phyloP scores from a whole-genome alignment of 225 moss, liverwort and hornwort genomes.

The Pleurozium schreberi region DNA sequence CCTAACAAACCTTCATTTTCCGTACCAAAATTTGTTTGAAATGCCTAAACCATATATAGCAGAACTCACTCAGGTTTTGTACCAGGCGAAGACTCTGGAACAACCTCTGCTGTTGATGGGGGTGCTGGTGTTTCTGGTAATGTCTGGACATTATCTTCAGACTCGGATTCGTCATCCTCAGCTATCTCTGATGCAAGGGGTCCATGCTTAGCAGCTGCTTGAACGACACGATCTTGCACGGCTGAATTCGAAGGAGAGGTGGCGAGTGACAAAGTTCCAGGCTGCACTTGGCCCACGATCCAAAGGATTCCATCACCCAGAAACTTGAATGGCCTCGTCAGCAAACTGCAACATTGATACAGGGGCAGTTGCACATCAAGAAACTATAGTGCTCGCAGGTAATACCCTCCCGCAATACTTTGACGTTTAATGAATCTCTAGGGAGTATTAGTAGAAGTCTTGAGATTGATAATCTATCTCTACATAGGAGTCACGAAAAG shows the following conservation, averaged over 20 bases:
- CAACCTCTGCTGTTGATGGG: slow-evolving; percentile 8
- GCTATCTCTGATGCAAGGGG: slow-evolving; percentile 60
- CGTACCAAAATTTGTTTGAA: slow-evolving; percentile 13
- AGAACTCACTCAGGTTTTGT: slow-evolving; percentile 25
- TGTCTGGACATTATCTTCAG: slow-evolving; percentile 15
- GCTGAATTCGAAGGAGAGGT: slow-evolving; percentile 80
- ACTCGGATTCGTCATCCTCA: slow-evolving; percentile 18
- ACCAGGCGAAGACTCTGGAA: slow-evolving; percentile 6
- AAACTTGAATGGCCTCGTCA: slow-evolving; percentile 58
- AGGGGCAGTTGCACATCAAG: not conserved
- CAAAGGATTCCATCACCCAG: slow-evolving; percentile 34
- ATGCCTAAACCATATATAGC: not conserved
- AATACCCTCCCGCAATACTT: not conserved
- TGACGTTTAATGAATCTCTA: not conserved
- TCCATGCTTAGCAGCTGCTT: slow-evolving; percentile 98
- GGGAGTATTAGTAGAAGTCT: not conserved
- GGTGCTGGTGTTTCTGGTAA: slow-evolving; percentile 2
- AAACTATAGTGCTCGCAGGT: not conserved
- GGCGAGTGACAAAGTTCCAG: slow-evolving; percentile 68
- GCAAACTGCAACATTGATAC: slow-evolving; percentile 28
- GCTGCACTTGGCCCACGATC: slow-evolving; percentile 58
- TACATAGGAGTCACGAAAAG: not conserved
- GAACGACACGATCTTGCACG: slow-evolving; percentile 81
- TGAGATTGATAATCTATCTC: not conserved
- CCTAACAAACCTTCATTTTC: slow-evolving; percentile 3